These are phyloP conservation scores for Alternaria solani DNA, from an alignment of 2,329 filamentous ascomycete genomes.

Conservation along the genomic window DNA sequence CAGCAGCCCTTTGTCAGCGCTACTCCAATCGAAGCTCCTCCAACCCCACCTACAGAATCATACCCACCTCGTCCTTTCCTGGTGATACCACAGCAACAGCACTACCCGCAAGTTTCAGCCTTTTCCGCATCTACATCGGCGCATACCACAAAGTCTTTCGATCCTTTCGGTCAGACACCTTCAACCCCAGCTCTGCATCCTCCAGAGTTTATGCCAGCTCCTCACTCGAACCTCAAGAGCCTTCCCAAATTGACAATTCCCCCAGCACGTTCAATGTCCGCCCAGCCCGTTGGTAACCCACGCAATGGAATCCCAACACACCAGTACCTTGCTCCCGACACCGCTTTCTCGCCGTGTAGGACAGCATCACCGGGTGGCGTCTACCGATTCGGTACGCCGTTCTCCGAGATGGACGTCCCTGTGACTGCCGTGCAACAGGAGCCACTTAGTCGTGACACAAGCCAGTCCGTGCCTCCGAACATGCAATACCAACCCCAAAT, in stretches of 20 bases:
- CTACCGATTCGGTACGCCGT: constrained; percentile 84
- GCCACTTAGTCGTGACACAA: constrained; percentile 78
- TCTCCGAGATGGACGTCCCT: constrained; percentile 90
- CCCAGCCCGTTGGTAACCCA: constrained; percentile 39
- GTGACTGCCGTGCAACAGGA: constrained; percentile 75
- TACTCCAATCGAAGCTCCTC: constrained; percentile 65
- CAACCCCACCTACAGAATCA: constrained; percentile 51
- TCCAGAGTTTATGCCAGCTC: constrained; percentile 53
- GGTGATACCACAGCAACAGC: constrained; percentile 40
- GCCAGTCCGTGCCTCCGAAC: constrained; percentile 91
- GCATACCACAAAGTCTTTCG: constrained; percentile 42
- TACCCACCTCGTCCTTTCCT: constrained; percentile 48
- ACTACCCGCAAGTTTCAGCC: constrained; percentile 40
- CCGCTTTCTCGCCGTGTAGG: constrained; percentile 57
- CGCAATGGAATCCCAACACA: constrained; percentile 34
- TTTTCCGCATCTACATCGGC: constrained; percentile 49
- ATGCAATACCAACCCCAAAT: constrained; percentile 76
- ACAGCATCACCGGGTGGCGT: constrained; percentile 65
- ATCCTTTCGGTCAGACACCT: constrained; percentile 28
- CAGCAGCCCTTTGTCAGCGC: constrained; percentile 69
- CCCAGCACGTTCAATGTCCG: constrained; percentile 48
- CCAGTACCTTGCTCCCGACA: constrained; percentile 45
- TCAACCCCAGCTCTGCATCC: constrained; percentile 48
- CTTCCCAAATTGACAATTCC: constrained; percentile 68
- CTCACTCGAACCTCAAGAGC: constrained; percentile 60